These are phyloP conservation scores for Volutella citrinella DNA, from an alignment of 2,329 filamentous ascomycete species.

Conservation along the genomic window DNA sequence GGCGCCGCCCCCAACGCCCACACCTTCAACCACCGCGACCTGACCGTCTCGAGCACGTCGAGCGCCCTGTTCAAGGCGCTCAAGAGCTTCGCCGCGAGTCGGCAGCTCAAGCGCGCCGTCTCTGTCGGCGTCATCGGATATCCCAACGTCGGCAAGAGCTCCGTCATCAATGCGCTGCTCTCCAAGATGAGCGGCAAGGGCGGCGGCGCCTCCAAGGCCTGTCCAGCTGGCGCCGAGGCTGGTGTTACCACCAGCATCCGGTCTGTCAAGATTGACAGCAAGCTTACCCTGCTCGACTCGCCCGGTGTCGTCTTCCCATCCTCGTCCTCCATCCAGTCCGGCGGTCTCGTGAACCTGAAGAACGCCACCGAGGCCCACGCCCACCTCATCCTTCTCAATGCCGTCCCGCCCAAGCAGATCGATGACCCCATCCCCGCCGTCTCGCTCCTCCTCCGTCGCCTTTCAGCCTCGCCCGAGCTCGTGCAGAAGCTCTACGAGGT, in stretches of 20 bases:
- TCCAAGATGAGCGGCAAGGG: conserved; percentile 69
- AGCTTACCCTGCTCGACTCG: conserved; percentile 88
- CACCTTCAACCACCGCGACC: conserved; percentile 86
- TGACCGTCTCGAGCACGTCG: conserved; percentile 83
- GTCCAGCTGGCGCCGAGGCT: conserved; percentile 86
- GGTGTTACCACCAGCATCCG: conserved; percentile 88
- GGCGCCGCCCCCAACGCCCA: conserved; percentile 80
- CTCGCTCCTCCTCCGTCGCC: conserved; percentile 74
- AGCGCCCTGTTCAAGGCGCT: conserved; percentile 82
- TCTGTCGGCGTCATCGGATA: conserved; percentile 94
- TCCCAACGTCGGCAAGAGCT: conserved; percentile 94
- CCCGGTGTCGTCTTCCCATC: conserved; percentile 93
- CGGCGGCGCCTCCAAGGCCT: conserved; percentile 57
- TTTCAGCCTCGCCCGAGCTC: conserved; percentile 70
- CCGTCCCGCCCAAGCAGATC: conserved; percentile 90
- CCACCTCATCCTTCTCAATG: conserved; percentile 83
- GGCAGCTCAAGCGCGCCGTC: conserved; percentile 83
- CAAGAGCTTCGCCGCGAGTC: conserved; percentile 80
- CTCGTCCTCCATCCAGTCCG: conserved; percentile 38
- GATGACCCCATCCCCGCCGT: conserved; percentile 89
- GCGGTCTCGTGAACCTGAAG: conserved; percentile 49
- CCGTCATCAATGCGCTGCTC: conserved; percentile 90
- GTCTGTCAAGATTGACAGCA: conserved; percentile 91
- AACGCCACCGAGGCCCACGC: conserved; percentile 72
- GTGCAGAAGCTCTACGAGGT: conserved; percentile 76